Evolutionary conservation across 1,284 basidiomycete species (phyloP).

Genomic region (Melampsora medusae): DNA sequence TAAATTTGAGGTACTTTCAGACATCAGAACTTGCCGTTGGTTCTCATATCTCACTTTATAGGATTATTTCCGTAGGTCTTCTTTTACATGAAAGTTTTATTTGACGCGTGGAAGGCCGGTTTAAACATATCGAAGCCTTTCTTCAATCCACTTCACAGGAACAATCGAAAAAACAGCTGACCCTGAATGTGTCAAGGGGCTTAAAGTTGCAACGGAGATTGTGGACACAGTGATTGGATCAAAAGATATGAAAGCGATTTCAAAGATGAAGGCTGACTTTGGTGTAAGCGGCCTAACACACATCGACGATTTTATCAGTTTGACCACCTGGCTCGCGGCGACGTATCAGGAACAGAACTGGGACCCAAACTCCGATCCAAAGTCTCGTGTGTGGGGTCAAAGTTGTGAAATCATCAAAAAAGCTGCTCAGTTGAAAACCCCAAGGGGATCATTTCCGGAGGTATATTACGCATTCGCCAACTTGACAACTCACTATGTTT

Average conservation of each 20-base stretch:
- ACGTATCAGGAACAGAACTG: constrained; percentile 4
- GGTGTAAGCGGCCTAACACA: neutral
- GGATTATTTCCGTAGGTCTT: no score
- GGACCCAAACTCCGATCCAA: neutral
- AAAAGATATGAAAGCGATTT: constrained; percentile 7
- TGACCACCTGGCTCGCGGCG: neutral
- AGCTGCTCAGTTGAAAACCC: neutral
- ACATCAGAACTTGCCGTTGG: no score
- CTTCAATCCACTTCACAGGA: neutral
- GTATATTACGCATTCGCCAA: neutral
- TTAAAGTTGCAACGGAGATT: neutral
- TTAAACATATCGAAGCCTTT: no score
- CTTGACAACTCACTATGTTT: neutral
- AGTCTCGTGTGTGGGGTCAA: neutral
- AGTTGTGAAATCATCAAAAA: neutral
- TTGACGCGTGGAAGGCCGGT: no score
- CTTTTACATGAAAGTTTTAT: no score
- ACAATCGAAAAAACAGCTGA: constrained; percentile 2
- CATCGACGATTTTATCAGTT: neutral
- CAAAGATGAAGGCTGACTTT: constrained; percentile 11
- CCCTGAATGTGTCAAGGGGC: neutral
- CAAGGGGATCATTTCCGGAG: neutral
- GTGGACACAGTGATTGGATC: neutral
- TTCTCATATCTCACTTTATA: no score
- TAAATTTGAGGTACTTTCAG: neutral